These are phyloP conservation scores for Barnettozyma wickerhamii DNA, from an alignment of 805 yeast genomes.

Conservation along the genomic window DNA sequence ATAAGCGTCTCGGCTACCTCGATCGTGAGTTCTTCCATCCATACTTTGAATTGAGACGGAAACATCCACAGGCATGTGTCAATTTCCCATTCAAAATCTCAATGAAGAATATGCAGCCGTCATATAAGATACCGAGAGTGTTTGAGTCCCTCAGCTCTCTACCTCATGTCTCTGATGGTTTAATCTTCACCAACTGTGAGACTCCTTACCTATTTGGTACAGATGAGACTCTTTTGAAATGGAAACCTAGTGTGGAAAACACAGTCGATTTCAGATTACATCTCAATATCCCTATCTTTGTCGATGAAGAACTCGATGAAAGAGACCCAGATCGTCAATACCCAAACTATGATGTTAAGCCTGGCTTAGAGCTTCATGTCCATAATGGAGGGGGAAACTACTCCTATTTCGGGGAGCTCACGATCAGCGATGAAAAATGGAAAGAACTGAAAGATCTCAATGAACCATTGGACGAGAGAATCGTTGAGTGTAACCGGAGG, in stretches of 20 bases:
- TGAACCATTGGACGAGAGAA: slow-evolving; percentile 85
- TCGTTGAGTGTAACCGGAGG: slow-evolving; percentile 79
- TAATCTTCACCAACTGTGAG: slow-evolving; percentile 87
- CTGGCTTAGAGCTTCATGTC: slow-evolving; percentile 59
- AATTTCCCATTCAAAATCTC: slow-evolving; percentile 82
- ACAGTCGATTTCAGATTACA: slow-evolving; percentile 82
- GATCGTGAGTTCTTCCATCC: slow-evolving; percentile 80
- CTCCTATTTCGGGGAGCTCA: slow-evolving; percentile 61
- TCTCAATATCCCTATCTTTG: slow-evolving; percentile 52
- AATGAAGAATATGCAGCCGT: slow-evolving; percentile 82
- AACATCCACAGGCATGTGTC: slow-evolving; percentile 68
- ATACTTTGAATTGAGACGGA: slow-evolving; percentile 61
- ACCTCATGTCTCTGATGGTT: slow-evolving; percentile 90
- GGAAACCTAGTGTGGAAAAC: slow-evolving; percentile 97
- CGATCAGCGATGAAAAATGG: slow-evolving; percentile 74
- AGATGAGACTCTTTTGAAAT: slow-evolving; percentile 78
- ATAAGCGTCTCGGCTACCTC: slow-evolving; percentile 82
- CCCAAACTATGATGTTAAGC: slow-evolving; percentile 76
- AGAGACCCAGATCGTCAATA: slow-evolving; percentile 72
- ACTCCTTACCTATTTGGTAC: slow-evolving; percentile 88
- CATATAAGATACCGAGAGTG: slow-evolving; percentile 74
- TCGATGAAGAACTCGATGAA: slow-evolving; percentile 54
- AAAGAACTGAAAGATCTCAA: slow-evolving; percentile 57
- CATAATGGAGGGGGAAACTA: slow-evolving; percentile 73
- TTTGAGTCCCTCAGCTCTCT: slow-evolving; percentile 65